Evolutionary conservation across 2,329 filamentous ascomycete species (phyloP).

Genomic region (Xylaria sp.): DNA sequence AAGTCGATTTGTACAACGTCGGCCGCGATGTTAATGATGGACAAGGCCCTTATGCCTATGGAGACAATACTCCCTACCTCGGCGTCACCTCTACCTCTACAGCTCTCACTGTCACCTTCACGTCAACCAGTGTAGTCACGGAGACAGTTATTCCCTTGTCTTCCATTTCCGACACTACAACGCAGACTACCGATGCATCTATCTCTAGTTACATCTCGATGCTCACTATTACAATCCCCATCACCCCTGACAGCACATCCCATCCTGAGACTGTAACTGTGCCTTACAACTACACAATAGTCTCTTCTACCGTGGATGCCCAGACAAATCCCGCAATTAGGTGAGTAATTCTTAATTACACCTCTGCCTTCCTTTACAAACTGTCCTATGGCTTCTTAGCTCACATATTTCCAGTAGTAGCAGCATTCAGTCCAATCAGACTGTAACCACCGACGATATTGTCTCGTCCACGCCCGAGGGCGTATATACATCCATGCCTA

Average conservation of each 20-base stretch:
- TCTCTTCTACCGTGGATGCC: constrained; percentile 20
- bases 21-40: constrained; percentile 5
- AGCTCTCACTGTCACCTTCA: constrained; percentile 25
- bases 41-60: constrained; percentile 25
- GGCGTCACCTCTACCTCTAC: constrained; percentile 15
- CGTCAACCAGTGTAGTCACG: constrained; percentile 16
- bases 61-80: constrained; percentile 12
- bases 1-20: background rate
- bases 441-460: background rate
- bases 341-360: constrained; percentile 19
- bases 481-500: background rate
- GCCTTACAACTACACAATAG: background rate
- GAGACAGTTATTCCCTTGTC: constrained; percentile 18
- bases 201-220: background rate
- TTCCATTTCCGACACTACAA: constrained; percentile 7
- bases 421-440: background rate
- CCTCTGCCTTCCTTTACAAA: background rate
- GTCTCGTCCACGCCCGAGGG: background rate
- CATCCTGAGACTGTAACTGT: constrained; percentile 17
- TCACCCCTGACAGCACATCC: constrained; percentile 11
- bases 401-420: constrained; percentile 16
- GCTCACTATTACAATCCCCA: background rate
- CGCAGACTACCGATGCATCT: background rate
- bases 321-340: constrained; percentile 20
- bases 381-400: background rate